Conservation (phyloP, 352 stramenopile species). For the Phytophthora brassicae region DNA sequence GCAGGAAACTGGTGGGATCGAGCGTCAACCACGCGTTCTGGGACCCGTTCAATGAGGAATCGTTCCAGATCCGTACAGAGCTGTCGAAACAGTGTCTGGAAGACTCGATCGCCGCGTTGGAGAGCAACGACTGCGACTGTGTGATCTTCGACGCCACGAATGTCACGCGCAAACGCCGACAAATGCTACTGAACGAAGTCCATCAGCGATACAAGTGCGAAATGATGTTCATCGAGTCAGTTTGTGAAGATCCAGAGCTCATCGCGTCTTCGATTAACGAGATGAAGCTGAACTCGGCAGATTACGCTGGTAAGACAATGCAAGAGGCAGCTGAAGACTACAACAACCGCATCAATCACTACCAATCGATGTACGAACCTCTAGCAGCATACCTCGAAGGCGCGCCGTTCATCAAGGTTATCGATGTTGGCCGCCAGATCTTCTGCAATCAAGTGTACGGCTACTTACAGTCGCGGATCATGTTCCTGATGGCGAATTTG, state of each 20-base stretch:
- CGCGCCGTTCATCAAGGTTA: slow-evolving; percentile 80
- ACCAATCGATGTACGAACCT: slow-evolving; percentile 71
- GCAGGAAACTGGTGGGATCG: slow-evolving; percentile 59
- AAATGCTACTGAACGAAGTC: slow-evolving; percentile 59
- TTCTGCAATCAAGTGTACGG: slow-evolving; percentile 87
- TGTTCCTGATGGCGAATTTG: slow-evolving; percentile 96
- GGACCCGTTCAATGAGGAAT: slow-evolving; percentile 77
- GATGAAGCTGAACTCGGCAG: slow-evolving; percentile 83
- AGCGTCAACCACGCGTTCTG: slow-evolving; percentile 82
- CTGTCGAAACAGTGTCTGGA: slow-evolving; percentile 72
- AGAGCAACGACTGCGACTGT: slow-evolving; percentile 73
- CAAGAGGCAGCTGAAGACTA: slow-evolving; percentile 77
- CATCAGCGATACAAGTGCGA: slow-evolving; percentile 71
- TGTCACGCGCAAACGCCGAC: slow-evolving; percentile 65
- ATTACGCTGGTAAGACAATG: slow-evolving; percentile 74
- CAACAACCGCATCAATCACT: slow-evolving; percentile 78
- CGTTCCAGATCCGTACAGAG: slow-evolving; percentile 64
- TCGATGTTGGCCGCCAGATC: slow-evolving; percentile 79
- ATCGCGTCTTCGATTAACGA: slow-evolving; percentile 83
- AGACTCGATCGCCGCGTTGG: slow-evolving; percentile 66
- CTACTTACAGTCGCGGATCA: slow-evolving; percentile 88
- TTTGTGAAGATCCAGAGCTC: slow-evolving; percentile 71
- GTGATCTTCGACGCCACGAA: slow-evolving; percentile 88
- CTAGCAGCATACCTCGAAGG: slow-evolving; percentile 56
- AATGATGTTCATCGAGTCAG: slow-evolving; percentile 83